Base-by-base conservation (phyloP, 805 yeast genomes). In the Phaffomyces opuntiae region DNA sequence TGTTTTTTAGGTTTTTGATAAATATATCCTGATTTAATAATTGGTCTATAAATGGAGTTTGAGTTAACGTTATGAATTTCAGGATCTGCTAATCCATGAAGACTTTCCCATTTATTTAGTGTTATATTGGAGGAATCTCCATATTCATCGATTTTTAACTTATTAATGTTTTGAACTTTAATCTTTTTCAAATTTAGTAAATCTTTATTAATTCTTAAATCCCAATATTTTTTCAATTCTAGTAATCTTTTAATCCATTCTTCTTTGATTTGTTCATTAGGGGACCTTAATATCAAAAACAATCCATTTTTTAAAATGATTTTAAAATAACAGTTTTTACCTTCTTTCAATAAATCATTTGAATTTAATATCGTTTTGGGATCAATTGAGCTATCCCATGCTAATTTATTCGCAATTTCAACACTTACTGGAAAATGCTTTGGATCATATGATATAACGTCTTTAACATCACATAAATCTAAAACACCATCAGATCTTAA, bases 1-100 rank as follows among this genome's bases (percentile, higher is more conserved):
- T 83, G 89, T 57, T 80, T 86, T 47, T 75, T 78, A 4, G 78
- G 72, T 55, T 89, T 90, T 52, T 79, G 79, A 57, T 75, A 89
- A 25, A 91, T 60, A 31, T 69, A 62, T 0, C 96, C 96, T 48
- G 79, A 74, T 65, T 72, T 72, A 21, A 83, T 65, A 3, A 90
- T 64, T 11, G 82, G 72, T 14, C 80, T 75, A 25, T 80, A 72
- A 63, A 83, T 69, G 0, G 91, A 71, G 42, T 78, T 60, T 4
- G 80, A 67, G 11, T 82, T 77, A 19, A 81, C 73, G 50, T 78
- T 77, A 57, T 77, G 77, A 4, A 79, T 60, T 9, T 50, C 49
- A 0, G 83, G 69, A 53, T 82, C 81, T 0, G 87, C 77, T 1
- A 59, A 36, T 0, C 78, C 83, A 19, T 68, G 62, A 11, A 81